A percentile compares a stretch with the other conserved stretches of the same genome.
phyloP scores from a whole-genome alignment of 2,329 filamentous ascomycete species.

The Talaromyces marneffei region DNA sequence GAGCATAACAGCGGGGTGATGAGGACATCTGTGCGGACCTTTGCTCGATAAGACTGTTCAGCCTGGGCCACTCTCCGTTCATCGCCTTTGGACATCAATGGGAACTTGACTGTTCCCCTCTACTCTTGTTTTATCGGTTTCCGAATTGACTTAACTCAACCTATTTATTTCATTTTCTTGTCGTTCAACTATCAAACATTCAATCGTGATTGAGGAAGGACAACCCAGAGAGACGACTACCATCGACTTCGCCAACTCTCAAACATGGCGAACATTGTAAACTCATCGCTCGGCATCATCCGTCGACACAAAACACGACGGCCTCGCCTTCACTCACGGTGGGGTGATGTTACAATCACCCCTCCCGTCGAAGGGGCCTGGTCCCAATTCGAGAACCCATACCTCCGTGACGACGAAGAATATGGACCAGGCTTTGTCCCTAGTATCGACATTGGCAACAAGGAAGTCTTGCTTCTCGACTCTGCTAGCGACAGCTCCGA shows the following conservation, averaged over 20 bases:
- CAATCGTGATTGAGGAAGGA: background rate
- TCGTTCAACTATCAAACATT: background rate
- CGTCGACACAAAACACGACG: constrained; percentile 24
- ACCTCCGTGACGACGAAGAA: constrained; percentile 16
- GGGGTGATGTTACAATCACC: constrained; percentile 35
- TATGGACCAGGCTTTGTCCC: constrained; percentile 30
- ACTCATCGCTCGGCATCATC: constrained; percentile 27
- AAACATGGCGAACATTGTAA: constrained; percentile 26
- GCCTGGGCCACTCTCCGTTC: background rate
- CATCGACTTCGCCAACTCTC: background rate
- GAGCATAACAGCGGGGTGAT: background rate
- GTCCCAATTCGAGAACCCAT: constrained; percentile 30
- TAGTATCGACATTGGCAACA: constrained; percentile 7
- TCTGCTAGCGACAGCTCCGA: constrained; percentile 9
- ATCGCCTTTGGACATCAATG: background rate
- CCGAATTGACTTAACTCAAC: no score
- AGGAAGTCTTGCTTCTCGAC: constrained; percentile 11
- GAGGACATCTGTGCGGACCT: background rate
- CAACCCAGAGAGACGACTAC: background rate
- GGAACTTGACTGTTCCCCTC: no score
- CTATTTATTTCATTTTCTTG: no score
- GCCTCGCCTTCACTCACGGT: constrained; percentile 31
- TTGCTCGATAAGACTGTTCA: background rate
- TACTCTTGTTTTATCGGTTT: no score
- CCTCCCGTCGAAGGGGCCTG: constrained; percentile 35